phyloP scores from a whole-genome alignment of 2,329 filamentous ascomycete genomes.

The Penicillium oxalicum region DNA sequence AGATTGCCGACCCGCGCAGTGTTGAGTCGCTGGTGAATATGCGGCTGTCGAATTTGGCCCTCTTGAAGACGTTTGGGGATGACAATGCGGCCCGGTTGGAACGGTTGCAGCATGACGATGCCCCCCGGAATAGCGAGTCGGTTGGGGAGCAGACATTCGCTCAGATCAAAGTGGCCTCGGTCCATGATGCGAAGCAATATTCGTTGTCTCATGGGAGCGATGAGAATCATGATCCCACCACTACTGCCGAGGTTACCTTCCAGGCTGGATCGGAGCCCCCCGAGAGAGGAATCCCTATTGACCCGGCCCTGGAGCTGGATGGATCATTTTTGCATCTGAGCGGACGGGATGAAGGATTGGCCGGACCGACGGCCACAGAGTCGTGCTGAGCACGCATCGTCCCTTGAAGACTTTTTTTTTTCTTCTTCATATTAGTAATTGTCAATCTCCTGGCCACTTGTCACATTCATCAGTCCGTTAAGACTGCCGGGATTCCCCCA shows the following conservation, averaged over 20 bases:
- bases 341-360: not conserved
- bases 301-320: conserved; percentile 35
- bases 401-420: no score
- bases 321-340: conserved; percentile 11
- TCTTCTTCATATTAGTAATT: no score
- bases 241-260: not conserved
- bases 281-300: conserved; percentile 35
- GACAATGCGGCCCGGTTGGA: conserved; percentile 45
- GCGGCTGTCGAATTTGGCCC: conserved; percentile 76
- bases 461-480: no score
- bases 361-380: no score
- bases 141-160: conserved; percentile 41
- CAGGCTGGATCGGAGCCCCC: no score
- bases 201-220: not conserved
- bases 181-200: not conserved
- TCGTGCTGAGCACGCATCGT: no score
- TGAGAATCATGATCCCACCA: conserved; percentile 10
- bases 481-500: no score
- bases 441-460: no score
- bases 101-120: conserved; percentile 49
- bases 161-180: conserved; percentile 21
- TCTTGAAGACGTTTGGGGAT: conserved; percentile 61
- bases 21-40: conserved; percentile 90
- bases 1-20: conserved; percentile 84
- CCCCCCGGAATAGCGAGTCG: conserved; percentile 44